phyloP scores from a whole-genome alignment of 805 yeast genomes.

The Ogataea glucozyma region DNA sequence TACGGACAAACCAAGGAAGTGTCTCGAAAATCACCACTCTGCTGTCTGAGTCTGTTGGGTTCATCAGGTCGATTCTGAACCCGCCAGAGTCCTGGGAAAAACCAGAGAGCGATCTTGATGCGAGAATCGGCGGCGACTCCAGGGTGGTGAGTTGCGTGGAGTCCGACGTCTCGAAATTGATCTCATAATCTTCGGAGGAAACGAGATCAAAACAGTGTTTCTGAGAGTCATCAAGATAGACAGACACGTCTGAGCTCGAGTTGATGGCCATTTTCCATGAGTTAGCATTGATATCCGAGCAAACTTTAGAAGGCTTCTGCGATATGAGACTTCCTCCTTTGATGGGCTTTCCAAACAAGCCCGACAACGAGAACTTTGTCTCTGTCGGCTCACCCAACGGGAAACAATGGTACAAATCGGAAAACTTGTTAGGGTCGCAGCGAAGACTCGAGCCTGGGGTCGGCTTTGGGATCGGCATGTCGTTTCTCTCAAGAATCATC shows the following conservation, averaged over 20 bases:
- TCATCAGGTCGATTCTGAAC: conserved; percentile 72
- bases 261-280: conserved; percentile 43
- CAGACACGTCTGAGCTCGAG: conserved; percentile 8
- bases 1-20: conserved; percentile 89
- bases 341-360: conserved; percentile 69
- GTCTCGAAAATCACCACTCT: conserved; percentile 71
- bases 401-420: conserved; percentile 71
- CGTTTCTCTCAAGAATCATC: conserved; percentile 60
- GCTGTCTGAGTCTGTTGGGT: conserved; percentile 54
- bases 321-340: conserved; percentile 66
- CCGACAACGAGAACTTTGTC: conserved; percentile 53
- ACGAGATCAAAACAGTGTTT: conserved; percentile 29
- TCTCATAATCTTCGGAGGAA: conserved; percentile 33
- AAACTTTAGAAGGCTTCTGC: conserved; percentile 41
- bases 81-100: conserved; percentile 92
- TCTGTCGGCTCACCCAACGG: conserved; percentile 59
- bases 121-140: conserved; percentile 61
- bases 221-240: conserved; percentile 3
- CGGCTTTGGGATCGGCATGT: conserved; percentile 80
- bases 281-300: conserved; percentile 41
- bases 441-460: conserved; percentile 63
- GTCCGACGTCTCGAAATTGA: conserved; percentile 45
- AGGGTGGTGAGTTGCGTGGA: conserved; percentile 44
- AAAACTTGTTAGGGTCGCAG: conserved; percentile 67
- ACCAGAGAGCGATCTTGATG: conserved; percentile 87